Conservation (phyloP, 202 grass and related monocot genomes). For the Digitaria exilis region DNA sequence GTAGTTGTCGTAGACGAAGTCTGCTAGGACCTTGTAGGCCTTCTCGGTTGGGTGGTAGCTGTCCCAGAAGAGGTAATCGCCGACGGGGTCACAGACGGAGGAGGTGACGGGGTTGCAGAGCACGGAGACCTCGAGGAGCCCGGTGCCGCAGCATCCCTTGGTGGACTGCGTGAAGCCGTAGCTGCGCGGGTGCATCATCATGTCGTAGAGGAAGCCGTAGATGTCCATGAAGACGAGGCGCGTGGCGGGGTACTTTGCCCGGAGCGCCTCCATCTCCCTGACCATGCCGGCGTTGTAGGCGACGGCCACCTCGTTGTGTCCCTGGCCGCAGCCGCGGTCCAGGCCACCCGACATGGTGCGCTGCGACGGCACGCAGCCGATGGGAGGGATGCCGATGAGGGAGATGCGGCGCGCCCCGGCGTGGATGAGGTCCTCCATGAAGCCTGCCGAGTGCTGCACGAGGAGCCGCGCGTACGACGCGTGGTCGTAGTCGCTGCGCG, state of each 20-base stretch:
- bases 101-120: conserved; percentile 75
- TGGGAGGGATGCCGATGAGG: conserved; percentile 66
- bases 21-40: conserved; percentile 62
- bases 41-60: conserved; percentile 91
- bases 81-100: conserved; percentile 50
- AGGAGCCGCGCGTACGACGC: conserved; percentile 58
- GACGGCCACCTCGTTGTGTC: conserved; percentile 64
- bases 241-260: neutral
- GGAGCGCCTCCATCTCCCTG: conserved; percentile 33
- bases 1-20: conserved; percentile 62
- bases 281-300: conserved; percentile 56
- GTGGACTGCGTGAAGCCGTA: conserved; percentile 69
- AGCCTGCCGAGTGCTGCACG: conserved; percentile 38
- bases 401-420: conserved; percentile 54
- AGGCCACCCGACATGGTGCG: conserved; percentile 59
- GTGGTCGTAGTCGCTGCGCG: conserved; percentile 50
- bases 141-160: conserved; percentile 76
- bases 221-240: conserved; percentile 68
- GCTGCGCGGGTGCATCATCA: conserved; percentile 55
- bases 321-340: conserved; percentile 38
- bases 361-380: conserved; percentile 86
- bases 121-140: conserved; percentile 74
- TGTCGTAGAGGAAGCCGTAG: conserved; percentile 63
- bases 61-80: conserved; percentile 82
- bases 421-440: conserved; percentile 58